phyloP scores from a whole-genome alignment of 108 stramenopile species.

The Aurantiochytrium sp. region DNA sequence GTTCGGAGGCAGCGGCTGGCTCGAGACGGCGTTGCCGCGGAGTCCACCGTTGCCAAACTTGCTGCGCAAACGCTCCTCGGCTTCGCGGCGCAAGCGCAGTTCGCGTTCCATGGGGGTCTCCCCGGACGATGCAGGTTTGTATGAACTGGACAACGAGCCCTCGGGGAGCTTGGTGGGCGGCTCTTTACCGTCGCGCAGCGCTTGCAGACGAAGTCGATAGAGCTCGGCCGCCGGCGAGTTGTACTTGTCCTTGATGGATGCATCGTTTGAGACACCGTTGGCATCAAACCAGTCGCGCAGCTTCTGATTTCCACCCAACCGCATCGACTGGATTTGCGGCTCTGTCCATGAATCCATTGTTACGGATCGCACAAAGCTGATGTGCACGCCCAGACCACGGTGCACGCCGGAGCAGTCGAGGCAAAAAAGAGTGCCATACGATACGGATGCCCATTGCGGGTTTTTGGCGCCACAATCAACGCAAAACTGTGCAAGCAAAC shows the following conservation, averaged over 20 bases:
- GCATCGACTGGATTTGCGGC: conserved; percentile 32
- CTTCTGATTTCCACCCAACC: conserved; percentile 43
- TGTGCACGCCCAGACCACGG: conserved; percentile 49
- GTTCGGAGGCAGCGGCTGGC: not conserved
- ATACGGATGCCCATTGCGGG: conserved; percentile 69
- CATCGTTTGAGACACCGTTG: not conserved
- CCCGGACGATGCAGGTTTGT: not conserved
- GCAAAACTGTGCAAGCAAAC: conserved; percentile 1
- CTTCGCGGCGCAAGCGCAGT: not conserved
- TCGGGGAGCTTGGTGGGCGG: not conserved
- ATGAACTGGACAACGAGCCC: not conserved
- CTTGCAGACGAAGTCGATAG: not conserved
- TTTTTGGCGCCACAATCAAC: conserved; percentile 40
- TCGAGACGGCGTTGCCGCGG: not conserved
- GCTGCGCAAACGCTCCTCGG: not conserved
- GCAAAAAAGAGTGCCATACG: conserved; percentile 68
- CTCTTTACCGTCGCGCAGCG: not conserved
- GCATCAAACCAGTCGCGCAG: conserved; percentile 31
- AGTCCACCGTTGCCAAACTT: not conserved
- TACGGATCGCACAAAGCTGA: conserved; percentile 45
- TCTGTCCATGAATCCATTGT: conserved; percentile 52
- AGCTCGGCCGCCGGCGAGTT: conserved; percentile 7
- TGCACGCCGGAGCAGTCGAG: conserved; percentile 65
- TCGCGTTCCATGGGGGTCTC: not conserved
- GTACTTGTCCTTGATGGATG: conserved; percentile 23